These are phyloP conservation scores for Acacia melanoxylon DNA, from an alignment of 306 rosid species.

Conservation along the genomic window DNA sequence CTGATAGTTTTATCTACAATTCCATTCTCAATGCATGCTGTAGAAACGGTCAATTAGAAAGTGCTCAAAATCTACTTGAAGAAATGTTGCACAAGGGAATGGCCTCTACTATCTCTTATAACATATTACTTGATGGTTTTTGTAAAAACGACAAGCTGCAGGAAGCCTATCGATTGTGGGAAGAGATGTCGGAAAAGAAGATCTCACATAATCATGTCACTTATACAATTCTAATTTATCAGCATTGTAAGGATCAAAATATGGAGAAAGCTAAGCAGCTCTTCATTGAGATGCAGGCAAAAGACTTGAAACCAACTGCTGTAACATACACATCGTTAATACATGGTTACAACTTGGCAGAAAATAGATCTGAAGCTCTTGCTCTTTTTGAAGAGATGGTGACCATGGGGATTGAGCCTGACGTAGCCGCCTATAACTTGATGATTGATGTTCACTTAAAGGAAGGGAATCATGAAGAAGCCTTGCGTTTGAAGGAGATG, in stretches of 20 bases:
- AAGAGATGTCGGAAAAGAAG: background rate
- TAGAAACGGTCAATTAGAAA: background rate
- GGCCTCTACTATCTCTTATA: background rate
- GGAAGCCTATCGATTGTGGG: background rate
- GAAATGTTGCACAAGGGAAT: background rate
- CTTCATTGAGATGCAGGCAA: background rate
- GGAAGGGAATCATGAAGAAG: background rate
- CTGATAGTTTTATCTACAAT: background rate
- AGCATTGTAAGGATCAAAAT: background rate
- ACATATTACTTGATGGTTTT: background rate
- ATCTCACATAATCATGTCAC: background rate
- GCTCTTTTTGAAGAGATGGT: background rate
- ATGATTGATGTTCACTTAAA: background rate
- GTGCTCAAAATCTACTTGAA: background rate
- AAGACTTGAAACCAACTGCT: background rate
- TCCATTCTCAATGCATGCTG: background rate
- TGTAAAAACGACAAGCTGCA: background rate
- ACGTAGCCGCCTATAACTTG: background rate
- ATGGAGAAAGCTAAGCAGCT: background rate
- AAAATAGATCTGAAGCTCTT: background rate
- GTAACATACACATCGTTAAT: background rate
- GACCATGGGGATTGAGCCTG: background rate
- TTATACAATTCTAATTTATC: background rate
- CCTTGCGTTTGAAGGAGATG: background rate
- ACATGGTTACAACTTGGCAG: background rate